phyloP scores from a whole-genome alignment of 192 early-diverging fungal species.

The Backusella liffmaniae region DNA sequence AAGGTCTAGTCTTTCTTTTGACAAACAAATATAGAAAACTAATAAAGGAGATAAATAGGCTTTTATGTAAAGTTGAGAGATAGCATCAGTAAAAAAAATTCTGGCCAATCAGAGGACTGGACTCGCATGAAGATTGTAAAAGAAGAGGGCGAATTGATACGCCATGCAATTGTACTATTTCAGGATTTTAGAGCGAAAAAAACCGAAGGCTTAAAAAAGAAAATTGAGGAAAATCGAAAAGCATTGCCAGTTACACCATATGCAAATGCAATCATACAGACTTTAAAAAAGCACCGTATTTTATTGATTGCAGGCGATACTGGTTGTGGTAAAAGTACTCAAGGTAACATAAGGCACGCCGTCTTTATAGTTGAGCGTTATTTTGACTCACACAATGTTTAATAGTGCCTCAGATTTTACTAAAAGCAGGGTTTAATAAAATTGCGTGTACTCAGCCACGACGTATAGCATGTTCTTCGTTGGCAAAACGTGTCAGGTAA shows the following conservation, averaged over 20 bases:
- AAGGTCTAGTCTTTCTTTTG: slow-evolving; percentile 24
- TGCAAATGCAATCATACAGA: slow-evolving; percentile 56
- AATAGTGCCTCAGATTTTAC: slow-evolving; percentile 79
- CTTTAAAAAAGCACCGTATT: slow-evolving; percentile 55
- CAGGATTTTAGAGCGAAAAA: slow-evolving; percentile 52
- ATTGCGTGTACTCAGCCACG: slow-evolving; percentile 93
- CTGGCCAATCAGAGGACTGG: neutral
- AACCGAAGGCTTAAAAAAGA: slow-evolving; percentile 22
- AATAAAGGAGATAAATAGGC: slow-evolving; percentile 3
- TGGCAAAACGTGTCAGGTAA: slow-evolving; percentile 54
- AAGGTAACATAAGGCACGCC: slow-evolving; percentile 17
- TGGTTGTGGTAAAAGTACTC: slow-evolving; percentile 69
- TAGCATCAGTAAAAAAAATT: slow-evolving; percentile 7
- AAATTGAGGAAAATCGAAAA: slow-evolving; percentile 54
- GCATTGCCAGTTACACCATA: slow-evolving; percentile 63
- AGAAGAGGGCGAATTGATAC: slow-evolving; percentile 27
- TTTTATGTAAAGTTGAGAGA: slow-evolving; percentile 26
- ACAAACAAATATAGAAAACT: neutral
- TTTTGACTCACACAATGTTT: neutral
- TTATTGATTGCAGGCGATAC: slow-evolving; percentile 74
- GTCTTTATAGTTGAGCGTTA: too few relatives aligned
- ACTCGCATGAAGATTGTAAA: slow-evolving; percentile 1
- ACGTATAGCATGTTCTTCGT: slow-evolving; percentile 67
- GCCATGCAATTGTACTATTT: slow-evolving; percentile 51
- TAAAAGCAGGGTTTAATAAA: slow-evolving; percentile 66